Evolutionary conservation across 192 early-diverging fungal genomes (phyloP).

Genomic region (Allomyces arbusculus): DNA sequence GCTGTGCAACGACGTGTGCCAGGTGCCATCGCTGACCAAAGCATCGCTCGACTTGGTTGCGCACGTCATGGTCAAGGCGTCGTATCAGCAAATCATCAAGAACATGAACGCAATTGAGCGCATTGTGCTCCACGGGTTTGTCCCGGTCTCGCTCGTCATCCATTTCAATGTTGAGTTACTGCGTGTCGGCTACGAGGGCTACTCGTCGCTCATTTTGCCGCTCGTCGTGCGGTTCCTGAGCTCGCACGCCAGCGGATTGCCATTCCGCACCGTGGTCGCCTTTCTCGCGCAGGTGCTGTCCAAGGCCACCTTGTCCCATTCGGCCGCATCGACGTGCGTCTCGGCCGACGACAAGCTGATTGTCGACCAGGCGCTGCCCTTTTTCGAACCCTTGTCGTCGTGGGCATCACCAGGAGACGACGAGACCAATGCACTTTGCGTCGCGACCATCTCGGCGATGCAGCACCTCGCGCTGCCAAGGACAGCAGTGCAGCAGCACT

Average conservation of each 20-base stretch:
- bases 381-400: too few species aligned
- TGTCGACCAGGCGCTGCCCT: not conserved
- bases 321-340: not conserved
- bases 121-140: not conserved
- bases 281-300: not conserved
- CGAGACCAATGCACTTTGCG: too few species aligned
- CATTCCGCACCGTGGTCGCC: not conserved
- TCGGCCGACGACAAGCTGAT: not conserved
- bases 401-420: too few species aligned
- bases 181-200: not conserved
- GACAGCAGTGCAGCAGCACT: not conserved
- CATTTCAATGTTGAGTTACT: not conserved
- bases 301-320: not conserved
- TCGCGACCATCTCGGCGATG: too few species aligned
- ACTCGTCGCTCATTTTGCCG: not conserved
- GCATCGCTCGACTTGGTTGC: not conserved
- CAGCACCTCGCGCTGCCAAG: not conserved
- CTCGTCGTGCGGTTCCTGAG: not conserved
- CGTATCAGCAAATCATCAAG: not conserved
- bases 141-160: not conserved
- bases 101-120: not conserved
- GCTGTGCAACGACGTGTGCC: not conserved
- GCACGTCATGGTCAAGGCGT: not conserved
- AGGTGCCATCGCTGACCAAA: not conserved
- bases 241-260: not conserved